Evolutionary conservation across 2,329 filamentous ascomycete genomes (phyloP).

Genomic region (Exophiala xenobiotica): DNA sequence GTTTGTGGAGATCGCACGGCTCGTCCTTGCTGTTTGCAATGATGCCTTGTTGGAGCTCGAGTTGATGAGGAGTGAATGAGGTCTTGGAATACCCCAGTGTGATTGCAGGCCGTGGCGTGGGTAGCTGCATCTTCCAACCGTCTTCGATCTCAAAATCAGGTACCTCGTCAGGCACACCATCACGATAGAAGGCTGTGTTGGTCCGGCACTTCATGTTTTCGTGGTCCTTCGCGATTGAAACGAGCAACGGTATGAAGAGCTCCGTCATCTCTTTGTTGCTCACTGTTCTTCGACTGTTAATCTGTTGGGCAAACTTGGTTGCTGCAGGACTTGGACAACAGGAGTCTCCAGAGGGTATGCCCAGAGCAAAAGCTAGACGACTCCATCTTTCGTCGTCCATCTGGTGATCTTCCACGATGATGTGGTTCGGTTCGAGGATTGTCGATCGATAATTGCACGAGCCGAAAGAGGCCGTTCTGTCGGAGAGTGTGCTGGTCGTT

Average conservation of each 20-base stretch:
- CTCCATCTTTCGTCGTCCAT: slow-evolving; percentile 29
- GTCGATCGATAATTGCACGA: slow-evolving; percentile 20
- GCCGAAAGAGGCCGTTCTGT: slow-evolving; percentile 11
- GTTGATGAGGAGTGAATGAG: slow-evolving; percentile 21
- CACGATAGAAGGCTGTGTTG: slow-evolving; percentile 14
- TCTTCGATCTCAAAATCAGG: slow-evolving; percentile 22
- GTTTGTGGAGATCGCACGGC: slow-evolving; percentile 27
- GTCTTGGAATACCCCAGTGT: slow-evolving; percentile 23
- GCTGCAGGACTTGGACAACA: slow-evolving; percentile 16
- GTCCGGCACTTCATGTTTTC: slow-evolving; percentile 18
- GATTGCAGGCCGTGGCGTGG: slow-evolving; percentile 23
- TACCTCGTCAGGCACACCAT: slow-evolving; percentile 23
- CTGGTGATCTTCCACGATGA: slow-evolving; percentile 21
- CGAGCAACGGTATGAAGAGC: slow-evolving; percentile 18
- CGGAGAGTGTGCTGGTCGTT: not conserved
- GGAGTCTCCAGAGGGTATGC: slow-evolving; percentile 20
- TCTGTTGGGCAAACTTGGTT: slow-evolving; percentile 21
- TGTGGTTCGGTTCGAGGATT: slow-evolving; percentile 25
- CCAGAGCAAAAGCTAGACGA: slow-evolving; percentile 26
- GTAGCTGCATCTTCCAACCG: slow-evolving; percentile 24
- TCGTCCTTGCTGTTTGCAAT: slow-evolving; percentile 23
- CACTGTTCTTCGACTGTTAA: slow-evolving; percentile 15
- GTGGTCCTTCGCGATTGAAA: slow-evolving; percentile 19
- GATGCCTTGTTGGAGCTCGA: slow-evolving; percentile 30
- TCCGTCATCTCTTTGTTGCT: slow-evolving; percentile 19